Evolutionary conservation across 192 early-diverging fungal genomes (phyloP).

Genomic region (Coemansia sp.): DNA sequence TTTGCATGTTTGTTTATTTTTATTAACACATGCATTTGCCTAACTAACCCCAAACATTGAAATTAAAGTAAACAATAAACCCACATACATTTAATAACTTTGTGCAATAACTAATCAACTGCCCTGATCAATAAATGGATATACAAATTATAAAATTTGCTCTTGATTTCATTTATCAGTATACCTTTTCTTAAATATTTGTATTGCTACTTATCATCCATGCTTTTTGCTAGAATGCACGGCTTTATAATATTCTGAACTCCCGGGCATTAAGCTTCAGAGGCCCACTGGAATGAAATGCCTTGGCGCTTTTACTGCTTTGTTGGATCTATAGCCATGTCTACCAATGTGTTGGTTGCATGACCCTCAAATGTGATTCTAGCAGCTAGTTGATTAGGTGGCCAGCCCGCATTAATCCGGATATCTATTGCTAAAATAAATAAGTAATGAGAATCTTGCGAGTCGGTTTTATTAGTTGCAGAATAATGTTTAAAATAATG

Average conservation of each 20-base stretch:
- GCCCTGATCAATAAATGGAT: no score
- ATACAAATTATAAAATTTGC: slow-evolving; percentile 7
- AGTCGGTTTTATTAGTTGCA: slow-evolving; percentile 53
- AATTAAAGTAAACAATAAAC: no score
- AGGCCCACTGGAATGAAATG: slow-evolving; percentile 47
- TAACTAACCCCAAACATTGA: no score
- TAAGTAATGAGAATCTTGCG: slow-evolving; percentile 28
- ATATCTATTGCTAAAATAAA: slow-evolving; percentile 50
- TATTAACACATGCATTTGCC: no score
- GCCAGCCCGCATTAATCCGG: slow-evolving; percentile 59
- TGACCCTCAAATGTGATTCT: slow-evolving; percentile 65
- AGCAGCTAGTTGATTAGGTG: slow-evolving; percentile 57
- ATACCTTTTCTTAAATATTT: slow-evolving; percentile 57
- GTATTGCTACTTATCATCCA: slow-evolving; percentile 64
- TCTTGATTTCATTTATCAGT: slow-evolving; percentile 39
- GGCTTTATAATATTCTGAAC: slow-evolving; percentile 23
- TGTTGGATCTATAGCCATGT: slow-evolving; percentile 52
- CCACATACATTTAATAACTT: no score
- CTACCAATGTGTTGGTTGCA: slow-evolving; percentile 30
- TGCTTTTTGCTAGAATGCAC: slow-evolving; percentile 51
- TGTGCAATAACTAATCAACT: no score
- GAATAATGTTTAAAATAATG: no score
- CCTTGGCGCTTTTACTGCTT: slow-evolving; percentile 49
- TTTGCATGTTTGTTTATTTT: no score
- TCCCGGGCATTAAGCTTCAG: slow-evolving; percentile 13